phyloP scores from a whole-genome alignment of 2,329 filamentous ascomycete species.

The Penicillium sp. region DNA sequence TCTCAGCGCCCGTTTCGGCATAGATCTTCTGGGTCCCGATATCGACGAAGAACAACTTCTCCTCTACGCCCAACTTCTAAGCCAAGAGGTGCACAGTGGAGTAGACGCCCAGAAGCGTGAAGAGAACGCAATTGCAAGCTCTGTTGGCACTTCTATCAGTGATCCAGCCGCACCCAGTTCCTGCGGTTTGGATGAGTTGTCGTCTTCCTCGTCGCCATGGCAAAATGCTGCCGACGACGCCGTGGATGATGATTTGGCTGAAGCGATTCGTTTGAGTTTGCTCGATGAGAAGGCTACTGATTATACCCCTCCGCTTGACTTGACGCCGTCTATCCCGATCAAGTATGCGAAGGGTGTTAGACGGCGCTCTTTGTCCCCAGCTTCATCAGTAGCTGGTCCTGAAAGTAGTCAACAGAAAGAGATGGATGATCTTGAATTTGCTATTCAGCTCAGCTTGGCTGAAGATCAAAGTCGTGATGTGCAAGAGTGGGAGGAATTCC shows the following conservation, averaged over 20 bases:
- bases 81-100: constrained; percentile 57
- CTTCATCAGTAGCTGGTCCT: constrained; percentile 20
- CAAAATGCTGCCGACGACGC: constrained; percentile 45
- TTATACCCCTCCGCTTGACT: constrained; percentile 12
- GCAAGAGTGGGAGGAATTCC: constrained; percentile 34
- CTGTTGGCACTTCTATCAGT: constrained; percentile 41
- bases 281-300: constrained; percentile 32
- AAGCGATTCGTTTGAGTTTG: constrained; percentile 60
- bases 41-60: constrained; percentile 63
- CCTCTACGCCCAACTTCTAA: constrained; percentile 63
- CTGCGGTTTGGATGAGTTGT: constrained; percentile 30
- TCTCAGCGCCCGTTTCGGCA: constrained; percentile 78
- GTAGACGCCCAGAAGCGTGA: constrained; percentile 52
- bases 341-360: constrained; percentile 35
- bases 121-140: constrained; percentile 35
- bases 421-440: constrained; percentile 61
- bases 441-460: constrained; percentile 62
- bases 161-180: constrained; percentile 38
- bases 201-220: constrained; percentile 38
- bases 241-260: constrained; percentile 60
- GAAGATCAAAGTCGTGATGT: constrained; percentile 54
- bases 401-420: constrained; percentile 48
- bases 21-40: constrained; percentile 65
- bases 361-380: constrained; percentile 8
- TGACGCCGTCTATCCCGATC: constrained; percentile 32